Percentiles rank a stretch among this genome's conserved stretches.
Conservation (phyloP, 768 basidiomycete species). For the Trametes maxima region DNA sequence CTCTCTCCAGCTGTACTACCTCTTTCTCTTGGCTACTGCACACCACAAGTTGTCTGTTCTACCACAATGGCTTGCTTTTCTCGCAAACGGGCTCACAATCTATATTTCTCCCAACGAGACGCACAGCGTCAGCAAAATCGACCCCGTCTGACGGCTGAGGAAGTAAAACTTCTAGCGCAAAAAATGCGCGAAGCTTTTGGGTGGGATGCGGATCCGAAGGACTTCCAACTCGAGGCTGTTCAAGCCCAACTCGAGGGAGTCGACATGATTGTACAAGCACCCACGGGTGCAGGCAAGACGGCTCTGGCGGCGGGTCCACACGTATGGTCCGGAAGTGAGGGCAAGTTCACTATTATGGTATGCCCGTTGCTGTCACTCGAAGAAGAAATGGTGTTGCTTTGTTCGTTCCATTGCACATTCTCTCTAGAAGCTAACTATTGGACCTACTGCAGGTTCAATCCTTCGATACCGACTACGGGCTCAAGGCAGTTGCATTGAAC, state of each 20-base stretch:
- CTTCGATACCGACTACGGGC: conserved; percentile 34
- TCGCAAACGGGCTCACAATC: too few species aligned
- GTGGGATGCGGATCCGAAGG: conserved; percentile 26
- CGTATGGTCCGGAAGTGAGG: conserved; percentile 27
- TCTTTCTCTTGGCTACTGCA: not conserved
- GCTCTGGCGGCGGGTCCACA: conserved; percentile 43
- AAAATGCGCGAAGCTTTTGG: conserved; percentile 26
- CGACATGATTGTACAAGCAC: conserved; percentile 42
- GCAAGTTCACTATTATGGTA: conserved; percentile 38
- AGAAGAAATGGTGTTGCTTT: conserved; percentile 42
- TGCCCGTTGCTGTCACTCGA: conserved; percentile 44
- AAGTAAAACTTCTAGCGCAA: not conserved
- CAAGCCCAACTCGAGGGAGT: conserved; percentile 33
- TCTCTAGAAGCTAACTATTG: too few species aligned
- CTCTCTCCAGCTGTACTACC: not conserved
- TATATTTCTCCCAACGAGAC: too few species aligned
- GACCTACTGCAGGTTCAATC: conserved; percentile 31
- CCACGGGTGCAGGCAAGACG: conserved; percentile 42
- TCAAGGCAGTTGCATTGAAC: conserved; percentile 38
- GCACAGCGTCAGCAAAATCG: too few species aligned
- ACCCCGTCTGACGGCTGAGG: conserved; percentile 4
- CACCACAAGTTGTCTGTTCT: too few species aligned
- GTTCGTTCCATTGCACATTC: too few species aligned
- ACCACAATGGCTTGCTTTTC: too few species aligned
- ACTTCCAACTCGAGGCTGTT: conserved; percentile 37